Base-by-base conservation (phyloP, 345 rosid genomes). In the Bruguiera gymnorhiza region DNA sequence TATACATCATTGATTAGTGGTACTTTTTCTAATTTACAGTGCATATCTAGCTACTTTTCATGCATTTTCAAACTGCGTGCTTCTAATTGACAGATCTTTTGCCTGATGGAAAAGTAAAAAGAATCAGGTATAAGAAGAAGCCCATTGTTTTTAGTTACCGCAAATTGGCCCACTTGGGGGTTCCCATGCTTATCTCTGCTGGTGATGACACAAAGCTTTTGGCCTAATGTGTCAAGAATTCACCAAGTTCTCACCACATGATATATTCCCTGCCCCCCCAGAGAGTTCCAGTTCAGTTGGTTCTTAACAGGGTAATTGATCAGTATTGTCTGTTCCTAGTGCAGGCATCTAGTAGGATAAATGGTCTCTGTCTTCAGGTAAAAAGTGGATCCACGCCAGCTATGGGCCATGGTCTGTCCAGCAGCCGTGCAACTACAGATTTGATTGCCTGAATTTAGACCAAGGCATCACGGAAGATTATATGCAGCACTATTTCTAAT, bases 191-290 rank as follows among this genome's bases (percentile, higher is more conserved):
- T 70, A 82, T 94, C 68, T 94, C 98, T 62, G 97, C 89, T 69
- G 96, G 96, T 75, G 97, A 94, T 81, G 98, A 94, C 81, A 82
- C 94, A 2, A 91, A 87, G 89, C 88, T 55, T 91, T 86, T 86
- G 80, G 98, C 96, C 9, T 91, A 91, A 83, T 88, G 93, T 43
- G 84, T 79, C 69, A 85, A 83, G 96, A 91, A 76, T 94, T 94
- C 76, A 80, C 90, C 27, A 89, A 82, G 81, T 89, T 86, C 80
- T 86, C 95, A 7, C 97, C 97, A 20, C 95, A 89, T 83, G 97
- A 94, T 80, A 86, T 94, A 34, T 94, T 96, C 75, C 97, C 98
- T 63, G 90, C 96, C n/a, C 97, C 97, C 97, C 60, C 97, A 89
- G 82, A 91, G 95, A 76, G 77, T 88, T 70, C 90, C 95, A 10